Percentiles rank a stretch among this genome's conserved stretches.
Evolutionary conservation across 2,329 filamentous ascomycete genomes (phyloP).

Genomic region (Diaporthe nobilis): DNA sequence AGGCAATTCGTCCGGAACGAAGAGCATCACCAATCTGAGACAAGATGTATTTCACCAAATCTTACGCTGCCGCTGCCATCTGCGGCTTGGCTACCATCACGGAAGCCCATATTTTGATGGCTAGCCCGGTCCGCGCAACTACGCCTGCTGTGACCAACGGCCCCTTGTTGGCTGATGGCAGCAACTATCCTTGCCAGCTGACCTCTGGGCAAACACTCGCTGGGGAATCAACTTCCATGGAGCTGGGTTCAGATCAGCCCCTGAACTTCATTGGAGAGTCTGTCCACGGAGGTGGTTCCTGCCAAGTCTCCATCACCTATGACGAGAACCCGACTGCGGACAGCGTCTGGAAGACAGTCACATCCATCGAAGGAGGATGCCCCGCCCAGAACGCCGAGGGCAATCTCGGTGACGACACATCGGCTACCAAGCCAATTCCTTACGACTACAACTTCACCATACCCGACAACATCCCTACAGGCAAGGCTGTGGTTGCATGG

Average conservation of each 20-base stretch:
- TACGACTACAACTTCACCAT: conserved; percentile 79
- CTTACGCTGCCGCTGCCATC: conserved; percentile 63
- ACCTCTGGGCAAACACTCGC: conserved; percentile 62
- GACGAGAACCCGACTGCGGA: conserved; percentile 77
- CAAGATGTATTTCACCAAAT: conserved; percentile 66
- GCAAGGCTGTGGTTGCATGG: conserved; percentile 88
- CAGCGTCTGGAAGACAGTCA: conserved; percentile 88
- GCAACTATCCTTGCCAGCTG: conserved; percentile 88
- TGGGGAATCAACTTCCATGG: conserved; percentile 68
- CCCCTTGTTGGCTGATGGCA: conserved; percentile 73
- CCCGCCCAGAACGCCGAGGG: conserved; percentile 71
- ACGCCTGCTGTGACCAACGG: conserved; percentile 63
- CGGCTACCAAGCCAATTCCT: conserved; percentile 58
- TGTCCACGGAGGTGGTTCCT: conserved; percentile 91
- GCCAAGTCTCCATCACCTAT: conserved; percentile 88
- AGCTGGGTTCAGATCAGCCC: conserved; percentile 72
- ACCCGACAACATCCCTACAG: conserved; percentile 78
- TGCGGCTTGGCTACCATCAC: conserved; percentile 71
- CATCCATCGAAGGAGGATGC: conserved; percentile 89
- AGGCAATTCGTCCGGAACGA: conserved; percentile 58
- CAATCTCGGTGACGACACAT: conserved; percentile 66
- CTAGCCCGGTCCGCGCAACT: conserved; percentile 74
- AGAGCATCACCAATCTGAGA: conserved; percentile 49
- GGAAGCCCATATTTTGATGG: conserved; percentile 84
- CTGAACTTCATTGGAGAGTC: conserved; percentile 80